Base-by-base conservation (phyloP, 1,284 basidiomycete species). In the Neolentinus lepideus region DNA sequence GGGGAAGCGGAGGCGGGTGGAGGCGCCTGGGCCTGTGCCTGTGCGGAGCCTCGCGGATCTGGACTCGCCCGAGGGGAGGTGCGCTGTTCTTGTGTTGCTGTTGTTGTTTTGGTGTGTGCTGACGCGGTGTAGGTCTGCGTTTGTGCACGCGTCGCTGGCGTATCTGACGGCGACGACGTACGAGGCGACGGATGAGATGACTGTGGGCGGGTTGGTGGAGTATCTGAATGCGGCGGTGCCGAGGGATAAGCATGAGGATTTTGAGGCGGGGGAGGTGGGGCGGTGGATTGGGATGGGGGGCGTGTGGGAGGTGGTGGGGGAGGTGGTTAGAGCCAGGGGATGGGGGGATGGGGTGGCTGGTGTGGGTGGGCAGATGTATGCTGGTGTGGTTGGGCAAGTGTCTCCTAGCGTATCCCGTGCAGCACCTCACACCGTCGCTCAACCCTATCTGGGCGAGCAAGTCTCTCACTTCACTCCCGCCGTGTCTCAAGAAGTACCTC, bases 141-240 rank as follows among this genome's bases (percentile, higher is more conserved):
- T 88, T 67, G 73, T 85, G 56, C 74, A 73, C 63, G 67, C 73
- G 22, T 84, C 84, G 14, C 75, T 88, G 52, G 67, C 72, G 1
- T 76, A 85, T 63, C 75, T 89, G 48, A 85, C 84, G 71, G 65
- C 68, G 56, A 81, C 82, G 53, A 86, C 86, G 24, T 85, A 85
- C 67, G 81, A 79, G 58, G 60, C 71, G 16, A 68, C 76, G 24
- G 85, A 89, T 65, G 83, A 86, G 57, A 72, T 89, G 69, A 80
- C 78, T 14, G 79, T 89, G 61, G 83, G 83, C 2, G 70, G 82
- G 14, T 71, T 89, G 19, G 71, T 89, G 46, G 77, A 81, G 4
- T 88, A 86, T 65, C 74, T 89, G 55, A 89, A 89, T 62, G 81
- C 85, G 1, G 84, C 84, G 8, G 79, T 88, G 73, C 87, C 85